Evolutionary conservation across 1,284 basidiomycete species (phyloP), one percentile per base, ranked within the genome.

Genomic region (Rhodotorula sp.): DNA sequence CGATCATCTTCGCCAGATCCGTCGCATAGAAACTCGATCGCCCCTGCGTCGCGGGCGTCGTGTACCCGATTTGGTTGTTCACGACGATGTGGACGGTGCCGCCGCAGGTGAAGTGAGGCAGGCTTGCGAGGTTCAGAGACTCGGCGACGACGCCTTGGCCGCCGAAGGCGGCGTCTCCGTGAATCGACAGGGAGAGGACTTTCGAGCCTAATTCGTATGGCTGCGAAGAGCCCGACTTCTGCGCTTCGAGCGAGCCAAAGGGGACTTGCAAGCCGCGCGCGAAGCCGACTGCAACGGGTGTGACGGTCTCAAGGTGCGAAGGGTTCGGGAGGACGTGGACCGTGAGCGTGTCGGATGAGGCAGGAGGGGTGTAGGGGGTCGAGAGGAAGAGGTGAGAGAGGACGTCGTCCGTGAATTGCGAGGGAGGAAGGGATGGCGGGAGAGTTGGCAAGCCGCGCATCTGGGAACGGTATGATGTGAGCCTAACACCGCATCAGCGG

Each of bases 131-230:
- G 4, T 91, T 90, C 34, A 94, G 82, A 24, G 86, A 85, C 79
- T 94, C 92, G 85, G 91, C 92, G n/a, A 94, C 86, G 8, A 94
- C 85, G 5, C 92, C 92, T 80, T 94, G 92, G 0, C 92, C 92
- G 0, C 88, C 86, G 77, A 94, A 94, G 62, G 89, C 91, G 2
- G 90, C 91, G 78, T 94, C 92, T 0, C 92, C 92, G 73, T 94
- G 92, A 47, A 95, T 80, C 76, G 93, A 91, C 0, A 94, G 88
- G 73, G 89, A 91, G 85, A 94, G 88, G 5, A 89, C 92, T 73
- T 84, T 87, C 77, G 93, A 90, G 2, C 92, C 92, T 0, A 93
- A 85, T 78, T 86, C 86, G 77, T 53, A 47, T 9, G 46, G 24
- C 28, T 62, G 48, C 28, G 28, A 30, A 20, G 15, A 20, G 8